Base-by-base conservation (phyloP, 306 rosid species). In the Acmispon strigosus region DNA sequence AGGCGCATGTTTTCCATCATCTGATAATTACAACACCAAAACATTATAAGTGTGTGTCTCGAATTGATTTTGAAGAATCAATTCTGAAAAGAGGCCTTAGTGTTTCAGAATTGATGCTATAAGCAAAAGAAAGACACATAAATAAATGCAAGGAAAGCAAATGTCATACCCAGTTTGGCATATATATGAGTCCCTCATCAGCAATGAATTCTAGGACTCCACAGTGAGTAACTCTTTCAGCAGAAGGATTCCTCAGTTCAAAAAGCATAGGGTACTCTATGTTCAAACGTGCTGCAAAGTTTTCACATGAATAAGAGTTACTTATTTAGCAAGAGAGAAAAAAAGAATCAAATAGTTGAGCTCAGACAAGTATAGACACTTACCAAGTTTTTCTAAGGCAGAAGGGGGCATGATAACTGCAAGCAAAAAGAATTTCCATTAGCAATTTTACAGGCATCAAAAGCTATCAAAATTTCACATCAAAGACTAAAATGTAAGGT, bases 341-440 rank as follows among this genome's bases (percentile, higher is more conserved):
- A 39, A 16, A 36, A 10, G 24, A 63, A 51, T 24, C 39, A 10
- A 63, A 22, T 13, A 7, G 20, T 43, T 18, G 65, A 36, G 79
- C 29, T 11, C 15, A 36, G 16, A 75, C 7, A 34, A 10, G 29
- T 10, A 53, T 22, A 67, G 22, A 27, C 1, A 59, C 8, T 64
- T 77, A 86, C 91, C 76, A 2, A 84, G 92, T 14, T 66, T 57
- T 34, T 67, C 49, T 13, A 86, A 80, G 49, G 88, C 91, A 41
- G 85, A 86, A 59, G 78, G 58, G 7, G 91, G 91, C 91, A 86
- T 86, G 55, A 86, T 79, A 74, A 86, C 91, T 81, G 83, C 18
- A 78, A 16, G 78, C 43, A 54, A 70, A 62, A 60, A 72, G 12
- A 70, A 36, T 55, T 6, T 32, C 5, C 62, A 64, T 47, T 20